A percentile compares a stretch with the other conserved stretches of the same genome.
These are phyloP conservation scores for Phaseolus lunatus DNA, from an alignment of 306 rosid species.

Conservation along the genomic window DNA sequence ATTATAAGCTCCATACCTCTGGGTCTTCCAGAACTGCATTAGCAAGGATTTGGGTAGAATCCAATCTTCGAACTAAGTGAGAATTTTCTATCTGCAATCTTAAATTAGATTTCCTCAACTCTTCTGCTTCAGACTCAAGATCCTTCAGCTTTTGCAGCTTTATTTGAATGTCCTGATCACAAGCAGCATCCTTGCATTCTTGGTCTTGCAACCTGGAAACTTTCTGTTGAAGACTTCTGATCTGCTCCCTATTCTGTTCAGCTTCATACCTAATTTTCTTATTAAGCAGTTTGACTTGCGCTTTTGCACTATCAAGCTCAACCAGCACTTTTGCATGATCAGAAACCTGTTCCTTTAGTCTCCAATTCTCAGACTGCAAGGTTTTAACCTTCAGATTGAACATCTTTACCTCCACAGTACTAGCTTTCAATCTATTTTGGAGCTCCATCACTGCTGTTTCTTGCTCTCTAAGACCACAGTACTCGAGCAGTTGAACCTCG, in stretches of 20 bases:
- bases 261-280: slow-evolving; percentile 65
- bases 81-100: slow-evolving; percentile 69
- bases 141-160: slow-evolving; percentile 62
- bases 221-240: slow-evolving; percentile 63
- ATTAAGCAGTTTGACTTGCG: slow-evolving; percentile 61
- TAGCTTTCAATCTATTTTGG: slow-evolving; percentile 74
- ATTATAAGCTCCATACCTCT: slow-evolving; percentile 50
- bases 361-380: slow-evolving; percentile 70
- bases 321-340: slow-evolving; percentile 59
- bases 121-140: slow-evolving; percentile 63
- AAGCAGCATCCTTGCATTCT: slow-evolving; percentile 48
- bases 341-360: slow-evolving; percentile 64
- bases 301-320: slow-evolving; percentile 72
- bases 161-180: slow-evolving; percentile 49
- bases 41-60: slow-evolving; percentile 76
- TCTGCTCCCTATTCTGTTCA: slow-evolving; percentile 64
- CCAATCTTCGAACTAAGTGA: slow-evolving; percentile 72
- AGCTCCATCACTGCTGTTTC: slow-evolving; percentile 77
- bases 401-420: slow-evolving; percentile 78
- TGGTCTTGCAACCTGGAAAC: slow-evolving; percentile 66
- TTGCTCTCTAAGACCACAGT: slow-evolving; percentile 85
- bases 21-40: slow-evolving; percentile 68
- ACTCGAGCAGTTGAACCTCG: slow-evolving; percentile 83
- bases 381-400: slow-evolving; percentile 75
- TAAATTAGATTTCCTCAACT: slow-evolving; percentile 60